These are phyloP conservation scores for Funneliformis mosseae DNA, from an alignment of 192 early-diverging fungal genomes.

Conservation along the genomic window DNA sequence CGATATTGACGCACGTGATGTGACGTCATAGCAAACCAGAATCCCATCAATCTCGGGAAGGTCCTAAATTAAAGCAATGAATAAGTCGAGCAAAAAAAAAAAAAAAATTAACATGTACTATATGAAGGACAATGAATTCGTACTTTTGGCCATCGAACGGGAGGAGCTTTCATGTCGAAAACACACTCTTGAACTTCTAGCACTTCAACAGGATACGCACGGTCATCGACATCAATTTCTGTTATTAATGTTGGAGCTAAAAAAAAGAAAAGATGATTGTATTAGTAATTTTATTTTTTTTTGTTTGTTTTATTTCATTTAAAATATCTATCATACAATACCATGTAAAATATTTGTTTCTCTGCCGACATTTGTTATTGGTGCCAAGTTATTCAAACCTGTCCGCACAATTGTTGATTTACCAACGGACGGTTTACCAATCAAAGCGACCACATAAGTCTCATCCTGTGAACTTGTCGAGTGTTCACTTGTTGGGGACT, in stretches of 20 bases:
- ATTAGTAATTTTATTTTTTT: not conserved
- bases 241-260: not conserved
- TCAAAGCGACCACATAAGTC: slow-evolving; percentile 15
- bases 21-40: slow-evolving; percentile 15
- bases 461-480: slow-evolving; percentile 4
- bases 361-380: slow-evolving; percentile 24
- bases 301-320: not conserved
- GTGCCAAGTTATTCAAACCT: slow-evolving; percentile 2
- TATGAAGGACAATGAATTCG: too few relatives aligned
- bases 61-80: not conserved
- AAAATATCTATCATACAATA: not conserved
- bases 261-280: not conserved
- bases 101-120: too few relatives aligned
- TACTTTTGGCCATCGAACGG: slow-evolving; percentile 12
- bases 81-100: not conserved
- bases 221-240: slow-evolving; percentile 27
- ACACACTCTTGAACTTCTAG: slow-evolving; percentile 20
- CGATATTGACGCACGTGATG: not conserved
- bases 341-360: slow-evolving; percentile 10
- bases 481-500: not conserved
- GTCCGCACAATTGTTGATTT: slow-evolving; percentile 23
- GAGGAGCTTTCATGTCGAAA: slow-evolving; percentile 14
- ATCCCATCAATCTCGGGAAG: slow-evolving; percentile 12
- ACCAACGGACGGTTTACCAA: slow-evolving; percentile 16
- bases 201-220: slow-evolving; percentile 14